These are phyloP conservation scores for Colletotrichum higginsianum DNA, from an alignment of 2,329 filamentous ascomycete species.

Conservation along the genomic window DNA sequence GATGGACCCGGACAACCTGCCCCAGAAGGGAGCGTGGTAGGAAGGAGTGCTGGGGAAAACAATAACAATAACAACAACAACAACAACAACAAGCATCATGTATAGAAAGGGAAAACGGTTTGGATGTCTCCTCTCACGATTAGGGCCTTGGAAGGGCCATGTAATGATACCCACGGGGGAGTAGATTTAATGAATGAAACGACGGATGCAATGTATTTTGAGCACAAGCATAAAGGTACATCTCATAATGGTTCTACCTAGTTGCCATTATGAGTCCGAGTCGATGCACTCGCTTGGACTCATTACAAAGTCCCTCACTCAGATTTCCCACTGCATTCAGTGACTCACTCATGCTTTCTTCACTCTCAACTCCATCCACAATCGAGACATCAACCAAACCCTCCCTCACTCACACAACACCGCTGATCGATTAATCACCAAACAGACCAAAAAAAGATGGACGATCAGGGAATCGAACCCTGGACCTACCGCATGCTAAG, in stretches of 20 bases:
- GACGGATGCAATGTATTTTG: conserved; percentile 25
- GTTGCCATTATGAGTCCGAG: too few relatives aligned
- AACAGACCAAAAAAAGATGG: conserved; percentile 16
- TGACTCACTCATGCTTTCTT: too few relatives aligned
- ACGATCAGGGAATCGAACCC: conserved; percentile 38
- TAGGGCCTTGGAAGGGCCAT: conserved; percentile 6
- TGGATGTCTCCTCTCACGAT: conserved; percentile 28
- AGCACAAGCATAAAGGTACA: background rate
- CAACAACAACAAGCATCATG: background rate
- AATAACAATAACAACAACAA: too few relatives aligned
- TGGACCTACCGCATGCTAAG: conserved; percentile 37
- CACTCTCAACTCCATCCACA: too few relatives aligned
- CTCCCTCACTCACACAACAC: background rate
- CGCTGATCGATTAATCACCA: too few relatives aligned
- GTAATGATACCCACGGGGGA: conserved; percentile 38
- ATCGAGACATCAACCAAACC: too few relatives aligned
- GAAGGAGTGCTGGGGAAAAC: background rate
- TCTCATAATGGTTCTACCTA: too few relatives aligned
- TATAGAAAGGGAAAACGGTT: background rate
- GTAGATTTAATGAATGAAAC: conserved; percentile 37
- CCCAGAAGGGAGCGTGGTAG: conserved; percentile 35
- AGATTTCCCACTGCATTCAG: too few relatives aligned
- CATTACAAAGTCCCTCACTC: too few relatives aligned
- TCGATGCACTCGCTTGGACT: too few relatives aligned
- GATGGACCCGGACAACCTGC: conserved; percentile 45